Base-by-base conservation (phyloP, 164 flowering plant species). In the Piper longum region DNA sequence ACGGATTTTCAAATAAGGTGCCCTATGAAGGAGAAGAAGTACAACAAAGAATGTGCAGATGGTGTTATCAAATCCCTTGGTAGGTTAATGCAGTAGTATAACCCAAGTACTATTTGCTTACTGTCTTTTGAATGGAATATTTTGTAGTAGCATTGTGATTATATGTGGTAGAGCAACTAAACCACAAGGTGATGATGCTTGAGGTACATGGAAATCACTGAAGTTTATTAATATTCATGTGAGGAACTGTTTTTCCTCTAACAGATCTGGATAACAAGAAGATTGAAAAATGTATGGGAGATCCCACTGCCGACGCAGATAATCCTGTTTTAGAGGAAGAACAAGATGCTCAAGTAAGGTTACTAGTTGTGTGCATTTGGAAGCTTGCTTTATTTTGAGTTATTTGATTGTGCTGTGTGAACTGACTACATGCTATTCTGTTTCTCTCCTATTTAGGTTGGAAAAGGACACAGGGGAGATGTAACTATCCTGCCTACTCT, bases 401-500 rank as follows among this genome's bases (percentile, higher is more conserved):
- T 26, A 26, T 26, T 26, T 9, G 45, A 52, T 42, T 13, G 7
- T n/a, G 7, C 4, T 45, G 45, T 42, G 16, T 43, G 7, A 8
- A 17, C 19, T 62, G n/a, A 26, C 45, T 45, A n/a, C 55, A 51
- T 60, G 7, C 19, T 16, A 12, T 57, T 14, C 41, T 59, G 11
- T n/a, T 66, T 68, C 12, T 62, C 66, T 55, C 36, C 63, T 61
- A 16, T 71, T n/a, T 76, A 91, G 99, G 74, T 91, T 70, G 98
- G 98, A 43, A 91, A 86, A 77, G 98, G 96, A 73, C 65, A 96
- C 41, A 83, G 98, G 71, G 98, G 99, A 57, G 99, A 95, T 81
- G 98, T 91, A 4, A 95, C 99, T 69, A 91, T 95, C 70, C 80
- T 95, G 80, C 98, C 98, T 12, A 95, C 97, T 54, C 87, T 89